phyloP scores from a whole-genome alignment of 768 basidiomycete species.

The Russula compacta region DNA sequence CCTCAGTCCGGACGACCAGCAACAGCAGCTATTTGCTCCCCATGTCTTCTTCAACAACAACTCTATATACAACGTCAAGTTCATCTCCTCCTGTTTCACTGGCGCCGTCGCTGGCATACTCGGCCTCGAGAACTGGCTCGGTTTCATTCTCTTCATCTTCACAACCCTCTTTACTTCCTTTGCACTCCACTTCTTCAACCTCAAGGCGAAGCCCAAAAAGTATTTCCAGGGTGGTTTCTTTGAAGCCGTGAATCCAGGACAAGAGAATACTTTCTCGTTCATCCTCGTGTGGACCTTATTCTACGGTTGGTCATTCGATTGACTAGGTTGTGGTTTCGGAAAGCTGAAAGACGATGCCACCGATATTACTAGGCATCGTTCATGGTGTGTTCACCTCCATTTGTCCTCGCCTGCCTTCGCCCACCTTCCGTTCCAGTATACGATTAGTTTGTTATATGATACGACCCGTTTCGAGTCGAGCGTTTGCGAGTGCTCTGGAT shows the following conservation, averaged over 20 bases:
- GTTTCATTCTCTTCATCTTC: conserved; percentile 68
- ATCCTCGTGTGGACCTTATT: conserved; percentile 91
- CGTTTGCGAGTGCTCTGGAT: background rate
- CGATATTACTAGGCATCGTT: conserved; percentile 32
- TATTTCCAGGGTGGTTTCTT: conserved; percentile 54
- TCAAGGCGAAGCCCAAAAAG: conserved; percentile 51
- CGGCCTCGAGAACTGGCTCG: conserved; percentile 76
- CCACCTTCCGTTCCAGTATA: conserved; percentile 1
- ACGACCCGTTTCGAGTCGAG: background rate
- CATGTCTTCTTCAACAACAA: conserved; percentile 59
- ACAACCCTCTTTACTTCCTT: conserved; percentile 61
- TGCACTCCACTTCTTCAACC: conserved; percentile 61
- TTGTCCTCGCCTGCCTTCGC: background rate
- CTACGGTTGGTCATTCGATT: conserved; percentile 52
- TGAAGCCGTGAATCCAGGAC: conserved; percentile 74
- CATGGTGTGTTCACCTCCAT: conserved; percentile 26
- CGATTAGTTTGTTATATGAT: background rate
- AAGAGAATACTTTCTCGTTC: conserved; percentile 87
- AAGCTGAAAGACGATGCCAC: conserved; percentile 10
- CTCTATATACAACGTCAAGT: conserved; percentile 56
- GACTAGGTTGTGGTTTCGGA: background rate
- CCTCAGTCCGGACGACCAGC: conserved; percentile 32
- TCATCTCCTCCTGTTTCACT: conserved; percentile 74
- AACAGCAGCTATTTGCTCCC: conserved; percentile 55
- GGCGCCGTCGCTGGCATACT: conserved; percentile 86